A percentile compares a stretch with the other conserved stretches of the same genome.
These are phyloP conservation scores for Sordaria brevicollis DNA, from an alignment of 495 filamentous ascomycete species.

Conservation along the genomic window DNA sequence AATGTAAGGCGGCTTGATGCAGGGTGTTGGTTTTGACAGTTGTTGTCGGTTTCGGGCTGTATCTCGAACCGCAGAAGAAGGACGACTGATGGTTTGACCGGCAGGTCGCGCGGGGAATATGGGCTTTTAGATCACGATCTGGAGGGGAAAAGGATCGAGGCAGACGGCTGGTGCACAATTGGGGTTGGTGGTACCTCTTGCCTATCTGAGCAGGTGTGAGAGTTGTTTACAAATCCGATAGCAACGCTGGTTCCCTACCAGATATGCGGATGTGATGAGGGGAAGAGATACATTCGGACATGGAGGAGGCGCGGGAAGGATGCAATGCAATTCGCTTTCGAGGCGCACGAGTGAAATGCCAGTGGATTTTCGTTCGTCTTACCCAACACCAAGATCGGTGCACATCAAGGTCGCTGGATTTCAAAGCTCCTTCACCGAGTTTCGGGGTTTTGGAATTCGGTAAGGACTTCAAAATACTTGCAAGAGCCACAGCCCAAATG, in stretches of 20 bases:
- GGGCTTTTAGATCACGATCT: not conserved
- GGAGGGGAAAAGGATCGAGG: not conserved
- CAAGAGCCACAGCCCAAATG: too few relatives aligned
- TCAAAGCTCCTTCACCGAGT: not conserved
- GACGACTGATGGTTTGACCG: not conserved
- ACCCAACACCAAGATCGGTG: not conserved
- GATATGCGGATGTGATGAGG: not conserved
- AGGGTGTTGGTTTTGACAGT: not conserved
- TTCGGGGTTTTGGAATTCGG: not conserved
- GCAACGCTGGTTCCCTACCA: not conserved
- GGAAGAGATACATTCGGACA: not conserved
- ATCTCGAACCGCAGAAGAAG: not conserved
- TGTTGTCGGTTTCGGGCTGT: not conserved
- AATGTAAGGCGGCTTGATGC: not conserved
- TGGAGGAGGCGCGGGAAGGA: not conserved
- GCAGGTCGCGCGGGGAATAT: not conserved
- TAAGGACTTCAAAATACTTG: too few relatives aligned
- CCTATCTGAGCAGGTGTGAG: not conserved
- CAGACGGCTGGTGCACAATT: not conserved
- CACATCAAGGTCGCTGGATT: not conserved
- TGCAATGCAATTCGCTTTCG: not conserved
- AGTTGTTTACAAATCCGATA: not conserved
- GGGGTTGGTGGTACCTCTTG: not conserved
- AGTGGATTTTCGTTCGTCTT: not conserved
- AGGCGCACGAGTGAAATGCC: not conserved